These are phyloP conservation scores for Neurospora cerealis DNA, from an alignment of 495 filamentous ascomycete genomes.

Conservation along the genomic window DNA sequence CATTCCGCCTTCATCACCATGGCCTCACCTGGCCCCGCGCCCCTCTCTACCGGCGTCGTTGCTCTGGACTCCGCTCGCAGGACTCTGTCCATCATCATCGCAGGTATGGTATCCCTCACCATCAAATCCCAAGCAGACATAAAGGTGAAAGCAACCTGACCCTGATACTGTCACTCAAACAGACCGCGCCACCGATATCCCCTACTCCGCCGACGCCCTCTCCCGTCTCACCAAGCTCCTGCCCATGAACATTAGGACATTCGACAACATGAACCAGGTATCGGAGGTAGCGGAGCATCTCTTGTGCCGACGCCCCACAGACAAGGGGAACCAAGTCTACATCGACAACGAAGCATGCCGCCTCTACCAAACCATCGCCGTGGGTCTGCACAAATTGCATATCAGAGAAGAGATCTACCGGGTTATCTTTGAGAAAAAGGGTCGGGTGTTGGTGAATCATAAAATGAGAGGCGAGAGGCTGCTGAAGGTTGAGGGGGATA, in stretches of 20 bases:
- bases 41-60: not conserved
- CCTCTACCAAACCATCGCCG: not conserved
- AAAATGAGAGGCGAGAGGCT: not conserved
- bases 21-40: not conserved
- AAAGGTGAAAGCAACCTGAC: not conserved
- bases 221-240: not conserved
- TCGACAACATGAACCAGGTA: not conserved
- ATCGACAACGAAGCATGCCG: not conserved
- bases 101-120: not conserved
- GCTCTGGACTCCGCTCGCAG: not conserved
- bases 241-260: not conserved
- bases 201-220: not conserved
- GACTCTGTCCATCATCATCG: not conserved
- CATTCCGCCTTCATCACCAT: not conserved
- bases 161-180: not conserved
- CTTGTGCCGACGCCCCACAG: too few species aligned
- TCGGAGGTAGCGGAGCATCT: not conserved
- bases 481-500: rapidly evolving
- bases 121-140: not conserved
- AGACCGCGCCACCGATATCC: not conserved
- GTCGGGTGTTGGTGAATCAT: not conserved
- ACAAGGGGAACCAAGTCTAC: not conserved
- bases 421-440: rapidly evolving
- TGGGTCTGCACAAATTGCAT: not conserved
- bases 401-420: not conserved